Evolutionary conservation across 2,329 filamentous ascomycete genomes (phyloP), one percentile per base, ranked within the genome.

Genomic region (Aureobasidium sp.): DNA sequence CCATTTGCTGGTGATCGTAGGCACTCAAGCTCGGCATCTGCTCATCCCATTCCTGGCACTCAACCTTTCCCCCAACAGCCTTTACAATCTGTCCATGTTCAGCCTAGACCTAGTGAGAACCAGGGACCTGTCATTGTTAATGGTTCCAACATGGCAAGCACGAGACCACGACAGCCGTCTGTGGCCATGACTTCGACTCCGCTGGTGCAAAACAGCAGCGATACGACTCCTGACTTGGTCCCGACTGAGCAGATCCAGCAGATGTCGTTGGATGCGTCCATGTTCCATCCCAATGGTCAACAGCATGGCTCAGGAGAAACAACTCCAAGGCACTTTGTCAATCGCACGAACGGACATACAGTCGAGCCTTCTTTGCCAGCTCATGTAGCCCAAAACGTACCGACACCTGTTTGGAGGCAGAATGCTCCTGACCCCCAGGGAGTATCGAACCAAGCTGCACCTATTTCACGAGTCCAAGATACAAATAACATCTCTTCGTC

Each of bases 1-100:
- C 78, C 78, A 1, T 70, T 80, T 34, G 74, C 74, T 5, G 75
- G 78, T 59, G 65, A 74, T 53, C 70, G 76, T 49, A 76, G 72
- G 48, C 75, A 76, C 44, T 75, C 75, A 5, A 48, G 45, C 58
- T 68, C 71, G 9, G 67, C 66, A 30, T 69, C 65, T 47, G 66
- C 63, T 65, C 47, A 60, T 29, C 57, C 44, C 8, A 25, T 42
- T 4, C n/a, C 45, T 21, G 42, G 52, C 11, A 34, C 53, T 36
- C 63, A 63, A 45, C 47, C 34, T 47, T 60, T 59, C 13, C 36
- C 59, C 32, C 59, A 39, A 21, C 59, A 59, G 64, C 63, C 62
- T 29, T 50, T 32, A 15, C 41, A 41, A 30, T 27, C 39, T 16
- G 10, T 50, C 2, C 57, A 34, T 3, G 11, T 29, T 3, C 57